Conservation (phyloP, 2,329 filamentous ascomycete genomes). For the Botrytis elliptica region DNA sequence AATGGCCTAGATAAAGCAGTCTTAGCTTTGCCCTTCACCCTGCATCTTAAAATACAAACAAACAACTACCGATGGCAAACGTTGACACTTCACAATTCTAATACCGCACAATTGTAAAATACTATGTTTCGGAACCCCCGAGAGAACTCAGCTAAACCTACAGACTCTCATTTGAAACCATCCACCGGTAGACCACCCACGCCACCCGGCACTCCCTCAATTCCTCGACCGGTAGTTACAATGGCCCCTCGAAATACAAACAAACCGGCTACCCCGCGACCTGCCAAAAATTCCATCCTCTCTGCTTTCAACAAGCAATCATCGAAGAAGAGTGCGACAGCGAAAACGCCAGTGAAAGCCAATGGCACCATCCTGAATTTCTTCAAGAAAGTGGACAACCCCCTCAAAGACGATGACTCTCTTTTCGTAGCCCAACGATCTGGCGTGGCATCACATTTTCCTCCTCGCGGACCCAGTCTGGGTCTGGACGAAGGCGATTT, state of each 20-base stretch:
- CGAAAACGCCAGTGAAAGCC: constrained; percentile 37
- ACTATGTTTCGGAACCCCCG: constrained; percentile 56
- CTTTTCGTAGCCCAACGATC: constrained; percentile 51
- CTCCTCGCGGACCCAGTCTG: constrained; percentile 18
- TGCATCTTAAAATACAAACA: not conserved
- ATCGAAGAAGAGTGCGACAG: constrained; percentile 30
- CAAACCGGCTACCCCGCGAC: constrained; percentile 36
- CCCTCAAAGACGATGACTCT: constrained; percentile 48
- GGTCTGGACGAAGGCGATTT: constrained; percentile 32
- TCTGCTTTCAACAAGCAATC: constrained; percentile 23
- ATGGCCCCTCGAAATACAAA: constrained; percentile 33
- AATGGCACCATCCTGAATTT: constrained; percentile 72
- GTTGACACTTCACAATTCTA: not conserved
- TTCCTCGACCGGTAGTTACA: constrained; percentile 19
- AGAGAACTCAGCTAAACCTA: constrained; percentile 43
- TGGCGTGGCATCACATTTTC: constrained; percentile 17
- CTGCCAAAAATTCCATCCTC: constrained; percentile 34
- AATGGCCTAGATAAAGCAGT: not conserved
- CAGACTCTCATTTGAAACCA: constrained; percentile 41
- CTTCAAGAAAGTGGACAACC: constrained; percentile 64
- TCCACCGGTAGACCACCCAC: constrained; percentile 53
- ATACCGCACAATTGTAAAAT: not conserved
- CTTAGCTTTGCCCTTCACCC: not conserved
- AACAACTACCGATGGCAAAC: constrained; percentile 1
- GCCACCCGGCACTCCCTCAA: constrained; percentile 41